These are phyloP conservation scores for Hemileccinum impolitum DNA, from an alignment of 768 basidiomycete genomes.

Conservation along the genomic window DNA sequence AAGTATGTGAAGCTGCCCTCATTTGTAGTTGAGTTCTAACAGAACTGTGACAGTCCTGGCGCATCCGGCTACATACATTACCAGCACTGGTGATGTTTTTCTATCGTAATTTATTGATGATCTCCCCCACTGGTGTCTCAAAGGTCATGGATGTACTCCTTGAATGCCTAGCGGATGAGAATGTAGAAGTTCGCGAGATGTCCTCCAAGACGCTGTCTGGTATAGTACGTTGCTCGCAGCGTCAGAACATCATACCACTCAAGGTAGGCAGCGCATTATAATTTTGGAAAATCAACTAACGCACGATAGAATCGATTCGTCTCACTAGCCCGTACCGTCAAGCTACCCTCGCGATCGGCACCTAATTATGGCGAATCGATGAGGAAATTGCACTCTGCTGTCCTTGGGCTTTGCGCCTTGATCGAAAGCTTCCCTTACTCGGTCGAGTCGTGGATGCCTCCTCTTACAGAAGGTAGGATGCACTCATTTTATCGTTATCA, in stretches of 20 bases:
- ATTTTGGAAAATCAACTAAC: slow-evolving; percentile 1
- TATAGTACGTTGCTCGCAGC: slow-evolving; percentile 86
- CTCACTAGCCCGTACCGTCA: slow-evolving; percentile 53
- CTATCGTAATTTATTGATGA: slow-evolving; percentile 80
- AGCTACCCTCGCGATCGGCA: slow-evolving; percentile 66
- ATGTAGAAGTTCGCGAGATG: slow-evolving; percentile 91
- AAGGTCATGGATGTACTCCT: slow-evolving; percentile 81
- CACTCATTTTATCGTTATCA: background rate
- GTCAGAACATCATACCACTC: slow-evolving; percentile 78
- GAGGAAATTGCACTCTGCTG: slow-evolving; percentile 79
- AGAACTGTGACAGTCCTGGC: slow-evolving; percentile 65
- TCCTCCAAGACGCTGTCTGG: slow-evolving; percentile 83
- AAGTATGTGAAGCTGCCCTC: slow-evolving; percentile 41
- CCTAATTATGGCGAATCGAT: slow-evolving; percentile 70
- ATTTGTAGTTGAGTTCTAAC: slow-evolving; percentile 10
- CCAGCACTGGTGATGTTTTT: slow-evolving; percentile 90
- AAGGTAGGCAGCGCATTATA: slow-evolving; percentile 48
- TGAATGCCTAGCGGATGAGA: slow-evolving; percentile 83
- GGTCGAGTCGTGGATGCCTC: slow-evolving; percentile 89
- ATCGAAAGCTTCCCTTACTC: slow-evolving; percentile 96
- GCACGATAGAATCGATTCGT: slow-evolving; percentile 73
- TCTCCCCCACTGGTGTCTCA: slow-evolving; percentile 62
- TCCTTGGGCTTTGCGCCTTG: slow-evolving; percentile 90
- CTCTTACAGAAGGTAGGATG: slow-evolving; percentile 66
- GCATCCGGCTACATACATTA: slow-evolving; percentile 81